These are phyloP conservation scores for Aureobasidium melanogenum DNA, from an alignment of 2,329 filamentous ascomycete species.

Conservation along the genomic window DNA sequence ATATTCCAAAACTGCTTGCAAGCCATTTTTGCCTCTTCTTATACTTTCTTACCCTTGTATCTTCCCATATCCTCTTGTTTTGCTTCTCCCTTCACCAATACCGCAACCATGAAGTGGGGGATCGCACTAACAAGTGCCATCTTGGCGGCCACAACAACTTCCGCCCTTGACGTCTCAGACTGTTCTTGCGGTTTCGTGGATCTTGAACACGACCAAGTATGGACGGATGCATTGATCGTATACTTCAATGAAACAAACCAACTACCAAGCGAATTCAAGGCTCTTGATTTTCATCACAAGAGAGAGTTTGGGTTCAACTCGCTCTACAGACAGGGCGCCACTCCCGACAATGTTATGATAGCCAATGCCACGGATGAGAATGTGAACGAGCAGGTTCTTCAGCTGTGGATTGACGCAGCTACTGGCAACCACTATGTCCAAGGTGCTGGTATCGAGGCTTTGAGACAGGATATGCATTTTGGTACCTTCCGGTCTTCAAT, in stretches of 20 bases:
- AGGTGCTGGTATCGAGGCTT: slow-evolving; percentile 35
- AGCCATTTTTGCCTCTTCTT: neutral
- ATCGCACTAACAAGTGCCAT: neutral
- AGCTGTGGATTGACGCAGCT: neutral
- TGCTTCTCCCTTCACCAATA: neutral
- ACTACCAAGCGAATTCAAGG: slow-evolving; percentile 28
- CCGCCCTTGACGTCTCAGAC: slow-evolving; percentile 14
- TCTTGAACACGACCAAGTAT: slow-evolving; percentile 28
- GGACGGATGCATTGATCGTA: slow-evolving; percentile 40
- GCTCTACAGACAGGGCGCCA: slow-evolving; percentile 36
- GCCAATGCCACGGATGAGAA: neutral
- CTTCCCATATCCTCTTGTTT: neutral
- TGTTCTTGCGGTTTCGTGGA: slow-evolving; percentile 42
- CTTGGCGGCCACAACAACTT: neutral
- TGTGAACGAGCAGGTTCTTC: neutral
- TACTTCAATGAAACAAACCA: slow-evolving; percentile 43
- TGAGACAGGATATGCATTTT: slow-evolving; percentile 39
- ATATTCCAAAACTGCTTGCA: neutral
- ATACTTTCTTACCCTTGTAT: neutral
- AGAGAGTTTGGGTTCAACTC: slow-evolving; percentile 41
- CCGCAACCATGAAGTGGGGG: slow-evolving; percentile 9
- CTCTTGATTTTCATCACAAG: slow-evolving; percentile 33
- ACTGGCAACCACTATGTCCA: slow-evolving; percentile 32
- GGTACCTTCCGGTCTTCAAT: slow-evolving; percentile 38
- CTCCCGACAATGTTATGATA: slow-evolving; percentile 27